A percentile compares a stretch with the other conserved stretches of the same genome.
These are phyloP conservation scores for Cucurbita maxima DNA, from an alignment of 306 rosid species.

Conservation along the genomic window DNA sequence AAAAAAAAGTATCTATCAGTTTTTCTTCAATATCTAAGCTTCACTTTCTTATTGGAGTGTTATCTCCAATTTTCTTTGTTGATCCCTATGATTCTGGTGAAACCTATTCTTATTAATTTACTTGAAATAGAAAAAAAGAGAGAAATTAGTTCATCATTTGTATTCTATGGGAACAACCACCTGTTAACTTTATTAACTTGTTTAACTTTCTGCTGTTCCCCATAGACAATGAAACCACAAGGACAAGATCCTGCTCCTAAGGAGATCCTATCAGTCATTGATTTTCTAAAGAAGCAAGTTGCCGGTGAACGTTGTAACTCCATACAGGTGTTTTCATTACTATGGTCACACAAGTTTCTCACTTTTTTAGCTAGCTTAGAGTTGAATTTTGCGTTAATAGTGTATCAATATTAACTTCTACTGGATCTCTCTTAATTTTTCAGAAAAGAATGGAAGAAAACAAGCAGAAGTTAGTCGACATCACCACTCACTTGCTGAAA, in stretches of 20 bases:
- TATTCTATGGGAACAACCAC: not conserved
- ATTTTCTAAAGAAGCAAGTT: constrained; percentile 66
- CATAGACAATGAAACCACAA: constrained; percentile 26
- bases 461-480: constrained; percentile 47
- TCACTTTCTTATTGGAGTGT: not conserved
- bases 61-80: not conserved
- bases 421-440: constrained; percentile 6
- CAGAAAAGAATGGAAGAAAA: constrained; percentile 82
- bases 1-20: not conserved
- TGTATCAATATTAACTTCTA: not conserved
- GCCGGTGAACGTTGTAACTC: constrained; percentile 38
- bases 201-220: not conserved
- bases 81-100: not conserved
- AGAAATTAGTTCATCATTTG: not conserved
- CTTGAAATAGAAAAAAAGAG: not conserved
- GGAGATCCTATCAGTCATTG: constrained; percentile 50
- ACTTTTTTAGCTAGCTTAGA: constrained; percentile 6
- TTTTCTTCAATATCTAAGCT: not conserved
- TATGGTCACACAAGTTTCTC: not conserved
- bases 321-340: constrained; percentile 36
- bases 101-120: not conserved
- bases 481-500: constrained; percentile 37
- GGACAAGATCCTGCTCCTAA: constrained; percentile 21
- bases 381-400: not conserved
- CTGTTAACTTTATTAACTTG: not conserved